Evolutionary conservation across 805 yeast species (phyloP), one percentile per base, ranked within the genome.

Genomic region (Candida verbasci): DNA sequence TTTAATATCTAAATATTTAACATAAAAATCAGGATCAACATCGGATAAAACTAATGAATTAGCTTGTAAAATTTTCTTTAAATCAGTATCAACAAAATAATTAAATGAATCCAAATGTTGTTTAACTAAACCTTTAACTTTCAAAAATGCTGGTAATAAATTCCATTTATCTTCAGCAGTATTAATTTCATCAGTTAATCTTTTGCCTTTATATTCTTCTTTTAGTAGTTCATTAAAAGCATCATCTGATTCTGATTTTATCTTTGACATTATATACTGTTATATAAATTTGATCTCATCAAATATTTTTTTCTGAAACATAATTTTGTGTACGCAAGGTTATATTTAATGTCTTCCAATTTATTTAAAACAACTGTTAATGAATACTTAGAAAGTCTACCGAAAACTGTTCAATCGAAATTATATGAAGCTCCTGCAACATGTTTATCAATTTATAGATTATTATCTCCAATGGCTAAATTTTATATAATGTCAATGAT

Each of bases 91-190:
- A 14, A 93, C 95, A 58, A 93, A 93, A 63, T 86, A 93, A 56
- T 93, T 91, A 72, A 87, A 93, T n/a, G 98, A 93, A 56, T 93
- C 98, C 54, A 93, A 70, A 68, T 93, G 98, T 67, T 93, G 98
- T 53, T 93, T 93, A 31, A 93, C 97, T 35, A 93, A 67, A 37
- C 98, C 98, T 58, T 93, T 93, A 30, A 93, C 96, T 54, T 88
- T 87, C 44, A 93, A 67, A 55, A 93, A 93, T 0, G 98, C 98
- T 0, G 99, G 99, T 27, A 93, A 65, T 31, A 93, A 70, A 49
- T 93, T 85, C 99, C 99, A 93, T 58, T 93, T 93, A 61, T 93
- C 99, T 49, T 86, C 86, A 9, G 95, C 93, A 0, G 96, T 87
- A 48, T 78, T 78, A 54, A 93, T 82, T 45, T 85, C 85, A 63